Evolutionary conservation across 1,284 basidiomycete genomes (phyloP).

Genomic region (Heterobasidion parviporum): DNA sequence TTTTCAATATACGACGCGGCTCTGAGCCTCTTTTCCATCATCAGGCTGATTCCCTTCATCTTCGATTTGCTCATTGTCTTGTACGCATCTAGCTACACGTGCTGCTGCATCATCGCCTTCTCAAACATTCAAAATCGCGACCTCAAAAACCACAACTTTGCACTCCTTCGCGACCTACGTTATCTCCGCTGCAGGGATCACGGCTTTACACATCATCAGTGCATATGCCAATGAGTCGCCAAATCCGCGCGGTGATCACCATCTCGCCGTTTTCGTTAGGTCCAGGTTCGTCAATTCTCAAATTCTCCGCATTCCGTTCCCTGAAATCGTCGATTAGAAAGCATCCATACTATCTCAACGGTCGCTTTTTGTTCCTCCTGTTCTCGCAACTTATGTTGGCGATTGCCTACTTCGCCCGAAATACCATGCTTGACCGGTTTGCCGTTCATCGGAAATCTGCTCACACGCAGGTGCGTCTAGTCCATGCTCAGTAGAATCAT

Average conservation of each 20-base stretch:
- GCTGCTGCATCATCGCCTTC: slow-evolving; percentile 44
- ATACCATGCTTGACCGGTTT: slow-evolving; percentile 50
- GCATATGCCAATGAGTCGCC: slow-evolving; percentile 23
- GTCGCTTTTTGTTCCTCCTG: slow-evolving; percentile 49
- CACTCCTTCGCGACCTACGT: slow-evolving; percentile 35
- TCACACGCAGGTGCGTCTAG: slow-evolving; percentile 9
- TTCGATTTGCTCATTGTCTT: slow-evolving; percentile 1
- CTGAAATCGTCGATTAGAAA: slow-evolving; percentile 32
- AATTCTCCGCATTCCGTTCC: not conserved
- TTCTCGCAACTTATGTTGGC: slow-evolving; percentile 42
- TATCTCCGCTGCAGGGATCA: slow-evolving; percentile 32
- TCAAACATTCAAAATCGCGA: slow-evolving; percentile 33
- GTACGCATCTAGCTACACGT: slow-evolving; percentile 29
- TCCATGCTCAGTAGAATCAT: not conserved
- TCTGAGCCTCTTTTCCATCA: not conserved
- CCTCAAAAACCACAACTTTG: slow-evolving; percentile 37
- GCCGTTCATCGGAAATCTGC: slow-evolving; percentile 36
- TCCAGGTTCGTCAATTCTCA: slow-evolving; percentile 38
- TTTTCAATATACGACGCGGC: not conserved
- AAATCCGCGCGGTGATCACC: slow-evolving; percentile 3
- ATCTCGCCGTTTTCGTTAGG: slow-evolving; percentile 51
- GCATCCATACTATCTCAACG: slow-evolving; percentile 64
- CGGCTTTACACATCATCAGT: slow-evolving; percentile 32
- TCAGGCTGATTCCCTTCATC: not conserved
- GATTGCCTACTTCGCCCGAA: slow-evolving; percentile 39